These are phyloP conservation scores for Hanseniaspora meyeri DNA, from an alignment of 805 yeast species.

Conservation along the genomic window DNA sequence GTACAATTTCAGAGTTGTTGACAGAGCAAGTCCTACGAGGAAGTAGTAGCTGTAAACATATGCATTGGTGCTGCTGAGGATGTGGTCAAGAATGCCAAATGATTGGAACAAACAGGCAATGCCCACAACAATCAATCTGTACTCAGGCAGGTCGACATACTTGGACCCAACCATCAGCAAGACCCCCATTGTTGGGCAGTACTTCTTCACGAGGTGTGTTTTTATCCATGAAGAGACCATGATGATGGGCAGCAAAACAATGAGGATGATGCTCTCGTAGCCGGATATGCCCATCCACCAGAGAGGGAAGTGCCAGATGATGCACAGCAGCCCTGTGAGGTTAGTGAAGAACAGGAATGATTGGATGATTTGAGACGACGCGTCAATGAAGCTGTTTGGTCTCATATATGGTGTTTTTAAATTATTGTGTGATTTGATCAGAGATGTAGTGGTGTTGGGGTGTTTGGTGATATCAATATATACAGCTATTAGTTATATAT, in stretches of 20 bases:
- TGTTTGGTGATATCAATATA: no score
- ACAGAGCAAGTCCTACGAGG: constrained; percentile 53
- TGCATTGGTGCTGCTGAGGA: not conserved
- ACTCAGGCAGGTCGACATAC: constrained; percentile 52
- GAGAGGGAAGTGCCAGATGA: constrained; percentile 93
- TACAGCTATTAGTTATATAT: no score
- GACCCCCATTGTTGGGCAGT: constrained; percentile 7
- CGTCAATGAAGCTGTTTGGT: constrained; percentile 17
- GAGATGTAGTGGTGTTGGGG: no score
- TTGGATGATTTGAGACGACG: constrained; percentile 31
- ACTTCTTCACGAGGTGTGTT: constrained; percentile 23
- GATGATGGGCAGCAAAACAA: constrained; percentile 48
- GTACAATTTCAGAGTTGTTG: constrained; percentile 64
- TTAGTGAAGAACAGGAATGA: constrained; percentile 78
- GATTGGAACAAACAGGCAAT: constrained; percentile 37
- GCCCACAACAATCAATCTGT: constrained; percentile 58
- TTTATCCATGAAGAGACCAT: constrained; percentile 32
- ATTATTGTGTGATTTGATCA: no score
- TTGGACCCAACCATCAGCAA: constrained; percentile 43
- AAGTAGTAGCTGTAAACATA: constrained; percentile 21
- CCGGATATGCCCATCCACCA: constrained; percentile 98
- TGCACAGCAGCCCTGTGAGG: constrained; percentile 63
- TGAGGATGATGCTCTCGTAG: constrained; percentile 60
- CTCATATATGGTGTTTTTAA: no score
- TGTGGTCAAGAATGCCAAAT: constrained; percentile 2